Base-by-base conservation (phyloP, 2,329 filamentous ascomycete genomes). In the Cladophialophora exuberans region DNA sequence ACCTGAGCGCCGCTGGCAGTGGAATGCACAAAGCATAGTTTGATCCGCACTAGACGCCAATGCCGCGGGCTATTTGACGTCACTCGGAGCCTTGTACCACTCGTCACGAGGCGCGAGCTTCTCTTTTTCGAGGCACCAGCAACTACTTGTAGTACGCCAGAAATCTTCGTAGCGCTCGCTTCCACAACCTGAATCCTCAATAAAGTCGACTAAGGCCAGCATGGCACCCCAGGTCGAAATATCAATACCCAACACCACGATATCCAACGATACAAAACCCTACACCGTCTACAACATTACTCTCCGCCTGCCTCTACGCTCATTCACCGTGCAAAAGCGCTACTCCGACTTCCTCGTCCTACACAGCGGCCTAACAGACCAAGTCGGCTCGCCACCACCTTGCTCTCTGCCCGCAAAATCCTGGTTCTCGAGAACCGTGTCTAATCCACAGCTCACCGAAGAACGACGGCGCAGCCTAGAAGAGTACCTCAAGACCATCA, bases 341-440 rank as follows among this genome's bases (percentile, higher is more conserved):
- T 87, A 86, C 73, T 84, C 82, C 47, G 83, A 86, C 69, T 87
- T 87, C 69, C 67, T 73, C 38, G 65, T 75, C 50, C 79, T 87
- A 52, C 77, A 87, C 69, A 68, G 69, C 3, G 69, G 74, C 2
- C 73, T 86, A 5, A 71, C 72, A 28, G 72, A 75, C 18, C 76
- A 83, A 61, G 76, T 79, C 5, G 77, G 76, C 60, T 59, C 70
- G 9, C 62, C 79, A 6, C 83, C 83, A 2, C 83, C 84, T 0
- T 71, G 71, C 0, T 62, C 80, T 0, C 72, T 86, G 0, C 84
- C 84, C 1, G 67, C 73, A 0, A 87, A 87, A 65, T 80, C 79
- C 9, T 86, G 83, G 83, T 78, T 86, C 55, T 71, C 79, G 28
- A 75, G 76, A 56, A 85, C 83, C 0, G 72, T 79, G 22, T 78